These are phyloP conservation scores for Chaetomium olivaceum DNA, from an alignment of 2,329 filamentous ascomycete genomes.

Conservation along the genomic window DNA sequence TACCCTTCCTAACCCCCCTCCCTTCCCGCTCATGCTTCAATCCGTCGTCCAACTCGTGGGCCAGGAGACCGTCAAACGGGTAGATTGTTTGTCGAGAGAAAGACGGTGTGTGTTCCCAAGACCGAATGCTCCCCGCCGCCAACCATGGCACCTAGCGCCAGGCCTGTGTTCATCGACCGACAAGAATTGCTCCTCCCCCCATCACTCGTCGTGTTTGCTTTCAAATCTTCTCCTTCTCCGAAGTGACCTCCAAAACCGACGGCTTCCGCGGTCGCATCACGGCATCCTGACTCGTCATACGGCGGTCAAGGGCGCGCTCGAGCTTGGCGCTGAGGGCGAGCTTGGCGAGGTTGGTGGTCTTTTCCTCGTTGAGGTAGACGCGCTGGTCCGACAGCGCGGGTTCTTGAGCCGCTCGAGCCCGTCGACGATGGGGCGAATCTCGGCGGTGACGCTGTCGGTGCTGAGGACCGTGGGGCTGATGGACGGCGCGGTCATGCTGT, in stretches of 20 bases:
- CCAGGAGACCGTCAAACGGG: not conserved
- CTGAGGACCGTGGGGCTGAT: constrained; percentile 59
- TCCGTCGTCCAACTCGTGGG: not conserved
- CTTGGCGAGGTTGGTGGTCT: constrained; percentile 80
- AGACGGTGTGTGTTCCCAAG: not conserved
- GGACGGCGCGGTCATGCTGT: constrained; percentile 57
- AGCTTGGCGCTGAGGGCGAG: constrained; percentile 87
- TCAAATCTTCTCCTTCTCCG: constrained; percentile 41
- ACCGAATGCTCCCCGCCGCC: not conserved
- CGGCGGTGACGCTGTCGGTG: constrained; percentile 56
- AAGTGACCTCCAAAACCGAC: constrained; percentile 35
- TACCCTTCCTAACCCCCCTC: not conserved
- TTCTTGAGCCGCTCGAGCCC: constrained; percentile 87
- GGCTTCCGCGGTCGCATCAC: constrained; percentile 61
- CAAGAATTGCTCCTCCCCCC: not conserved
- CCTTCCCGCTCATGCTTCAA: not conserved
- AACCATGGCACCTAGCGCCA: not conserved
- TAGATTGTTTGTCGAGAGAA: not conserved
- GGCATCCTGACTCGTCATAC: constrained; percentile 88
- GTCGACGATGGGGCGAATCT: constrained; percentile 70
- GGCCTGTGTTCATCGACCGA: not conserved
- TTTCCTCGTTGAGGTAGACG: constrained; percentile 75
- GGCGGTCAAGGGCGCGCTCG: constrained; percentile 79
- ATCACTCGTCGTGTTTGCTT: not conserved
- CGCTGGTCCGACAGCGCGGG: constrained; percentile 80